Base-by-base conservation (phyloP, 371 early-diverging fungal genomes). In the Mucor indicus region DNA sequence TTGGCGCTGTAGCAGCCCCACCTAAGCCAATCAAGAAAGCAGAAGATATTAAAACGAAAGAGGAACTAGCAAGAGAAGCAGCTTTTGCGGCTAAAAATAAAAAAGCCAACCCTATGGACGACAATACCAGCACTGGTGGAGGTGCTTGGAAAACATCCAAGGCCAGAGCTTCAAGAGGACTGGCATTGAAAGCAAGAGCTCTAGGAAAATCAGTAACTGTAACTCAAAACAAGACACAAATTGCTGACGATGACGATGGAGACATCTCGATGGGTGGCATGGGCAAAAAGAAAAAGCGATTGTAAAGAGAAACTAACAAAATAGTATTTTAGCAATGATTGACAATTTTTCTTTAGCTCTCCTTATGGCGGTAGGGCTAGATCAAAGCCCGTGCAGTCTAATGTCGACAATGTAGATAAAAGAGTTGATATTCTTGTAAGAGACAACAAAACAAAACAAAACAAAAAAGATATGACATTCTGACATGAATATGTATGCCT, bases 231-330 rank as follows among this genome's bases (percentile, higher is more conserved):
- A 53, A 53, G 23, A 38, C 38, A 11, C 25, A 11, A 13, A 38
- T 57, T 32, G 38, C 55, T 40, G 37, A 58, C 21, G 8, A 43
- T 11, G 64, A 58, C 16, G 60, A 54, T 6, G 60, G 54, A n/a
- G 72, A 67, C 48, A 40, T 67, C 16, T 25, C 54, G 17, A 64
- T 66, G 67, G 67, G 64, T 15, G 71, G 64, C 13, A 62, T 46
- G 32, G 62, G 64, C 10, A 53, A 53, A 13, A 69, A 62, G 25
- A 61, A 62, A 25, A 58, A 60, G 35, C 40, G 67, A 46, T 67
- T 52, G 67, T 67, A 62, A 65, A 63, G n/a, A n/a, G n/a, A n/a
- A n/a, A n/a, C n/a, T n/a, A n/a, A n/a, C n/a, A n/a, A n/a, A n/a
- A n/a, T n/a, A n/a, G n/a, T n/a, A n/a, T n/a, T n/a, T n/a, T n/a